Percentiles rank a stretch among this genome's conserved stretches.
These are phyloP conservation scores for Fonsecaea multimorphosa DNA, from an alignment of 2,329 filamentous ascomycete genomes.

Conservation along the genomic window DNA sequence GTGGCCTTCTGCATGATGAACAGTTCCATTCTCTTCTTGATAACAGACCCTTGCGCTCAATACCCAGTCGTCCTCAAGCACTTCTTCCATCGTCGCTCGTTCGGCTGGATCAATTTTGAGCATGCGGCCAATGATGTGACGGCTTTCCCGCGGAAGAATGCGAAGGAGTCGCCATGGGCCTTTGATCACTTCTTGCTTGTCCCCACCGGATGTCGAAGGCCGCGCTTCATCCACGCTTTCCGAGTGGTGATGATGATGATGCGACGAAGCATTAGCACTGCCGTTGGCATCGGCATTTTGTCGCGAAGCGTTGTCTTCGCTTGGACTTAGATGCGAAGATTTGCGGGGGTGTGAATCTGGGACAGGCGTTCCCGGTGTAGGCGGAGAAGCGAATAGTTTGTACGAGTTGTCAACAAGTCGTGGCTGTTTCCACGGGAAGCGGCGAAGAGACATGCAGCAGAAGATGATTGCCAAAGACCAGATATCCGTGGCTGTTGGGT, in stretches of 20 bases:
- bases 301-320: constrained; percentile 25
- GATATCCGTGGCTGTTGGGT: constrained; percentile 91
- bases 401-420: constrained; percentile 91
- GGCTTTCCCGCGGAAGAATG: constrained; percentile 83
- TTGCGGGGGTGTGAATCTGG: constrained; percentile 49
- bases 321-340: constrained; percentile 30
- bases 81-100: constrained; percentile 82
- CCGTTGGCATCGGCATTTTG: constrained; percentile 29
- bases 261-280: constrained; percentile 31
- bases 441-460: constrained; percentile 94
- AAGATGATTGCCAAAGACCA: constrained; percentile 99
- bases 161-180: constrained; percentile 90
- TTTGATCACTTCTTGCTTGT: constrained; percentile 79
- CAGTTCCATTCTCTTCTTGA: constrained; percentile 73
- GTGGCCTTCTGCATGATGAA: constrained; percentile 77
- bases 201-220: constrained; percentile 41
- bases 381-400: constrained; percentile 86
- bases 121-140: constrained; percentile 91
- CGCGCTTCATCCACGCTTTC: constrained; percentile 27
- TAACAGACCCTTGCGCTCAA: constrained; percentile 80
- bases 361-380: constrained; percentile 69
- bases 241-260: constrained; percentile 37
- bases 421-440: constrained; percentile 97
- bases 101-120: constrained; percentile 84
- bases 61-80: constrained; percentile 90